Conservation (phyloP, 2,329 filamentous ascomycete genomes). For the Colletotrichum sp. region DNA sequence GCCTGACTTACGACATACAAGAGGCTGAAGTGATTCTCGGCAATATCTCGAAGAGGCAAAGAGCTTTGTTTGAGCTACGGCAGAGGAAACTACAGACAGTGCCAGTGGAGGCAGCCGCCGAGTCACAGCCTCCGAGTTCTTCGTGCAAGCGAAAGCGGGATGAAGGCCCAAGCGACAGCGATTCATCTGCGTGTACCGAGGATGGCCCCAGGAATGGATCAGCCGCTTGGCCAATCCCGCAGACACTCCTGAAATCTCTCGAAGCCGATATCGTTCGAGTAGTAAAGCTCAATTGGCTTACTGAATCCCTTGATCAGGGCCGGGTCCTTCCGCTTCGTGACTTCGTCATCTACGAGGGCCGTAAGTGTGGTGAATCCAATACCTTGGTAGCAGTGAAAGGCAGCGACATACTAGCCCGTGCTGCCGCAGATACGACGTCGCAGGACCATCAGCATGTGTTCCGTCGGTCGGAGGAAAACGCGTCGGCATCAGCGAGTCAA, state of each 20-base stretch:
- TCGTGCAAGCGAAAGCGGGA: not conserved
- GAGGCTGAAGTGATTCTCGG: slow-evolving; percentile 80
- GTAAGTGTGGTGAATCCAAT: slow-evolving; percentile 23
- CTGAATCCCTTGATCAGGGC: slow-evolving; percentile 52
- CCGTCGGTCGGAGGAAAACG: not conserved
- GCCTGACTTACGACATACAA: slow-evolving; percentile 71
- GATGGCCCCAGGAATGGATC: not conserved
- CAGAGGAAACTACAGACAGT: slow-evolving; percentile 66
- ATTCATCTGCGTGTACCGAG: slow-evolving; percentile 20
- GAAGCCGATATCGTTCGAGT: slow-evolving; percentile 47
- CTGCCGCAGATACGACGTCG: slow-evolving; percentile 5
- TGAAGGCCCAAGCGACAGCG: slow-evolving; percentile 26
- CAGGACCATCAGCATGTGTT: not conserved
- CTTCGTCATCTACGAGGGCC: slow-evolving; percentile 62
- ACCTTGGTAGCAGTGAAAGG: not conserved
- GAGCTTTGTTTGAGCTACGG: slow-evolving; percentile 80
- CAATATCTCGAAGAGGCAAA: slow-evolving; percentile 70
- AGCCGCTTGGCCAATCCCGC: not conserved
- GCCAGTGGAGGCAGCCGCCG: slow-evolving; percentile 39
- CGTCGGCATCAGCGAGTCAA: not conserved
- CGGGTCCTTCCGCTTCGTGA: slow-evolving; percentile 50
- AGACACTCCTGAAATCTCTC: slow-evolving; percentile 12
- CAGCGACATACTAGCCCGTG: slow-evolving; percentile 26
- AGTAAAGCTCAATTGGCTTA: slow-evolving; percentile 64
- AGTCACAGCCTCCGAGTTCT: not conserved